Base-by-base conservation (phyloP, 2,329 filamentous ascomycete species). In the Capronia epimyces region DNA sequence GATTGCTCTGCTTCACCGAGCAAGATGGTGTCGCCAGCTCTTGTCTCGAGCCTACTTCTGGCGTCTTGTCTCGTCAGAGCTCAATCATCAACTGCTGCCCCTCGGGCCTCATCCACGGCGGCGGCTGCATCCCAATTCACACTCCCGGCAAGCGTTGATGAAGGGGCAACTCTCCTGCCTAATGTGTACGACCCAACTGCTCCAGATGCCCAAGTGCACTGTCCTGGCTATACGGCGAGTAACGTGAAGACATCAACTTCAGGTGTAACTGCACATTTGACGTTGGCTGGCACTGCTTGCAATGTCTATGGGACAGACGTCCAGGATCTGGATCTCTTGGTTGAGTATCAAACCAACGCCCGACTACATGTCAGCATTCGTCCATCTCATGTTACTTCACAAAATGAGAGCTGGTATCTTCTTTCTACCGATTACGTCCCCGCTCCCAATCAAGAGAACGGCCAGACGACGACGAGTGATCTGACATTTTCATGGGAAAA, bases 261-360 rank as follows among this genome's bases (percentile, higher is more conserved):
- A 52, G 78, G 78, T 2, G 69, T 82, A 45, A 75, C 69, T 2
- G 80, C 79, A 6, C 72, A 68, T 3, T 62, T 82, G 59, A 69
- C 61, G 0, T 64, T 82, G 46, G 77, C 77, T 31, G 80, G 79
- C 2, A 58, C 70, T 18, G 64, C 78, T 24, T 82, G 88, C 71
- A 86, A 91, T 66, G 78, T 81, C 18, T 94, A 91, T 57, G 88
- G 89, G 0, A 84, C 76, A 6, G 89, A 94, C 63, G 71, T 94
- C 22, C 75, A 82, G 20, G 71, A 76, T 3, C 71, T 94, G 43
- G 77, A 75, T 29, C 70, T 94, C 25, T 76, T 80, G 2, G 83
- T 93, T 10, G 79, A 83, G 61, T 84, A 83, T 58, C 81, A 87
- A 63, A 75, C 79, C 3, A 67, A 69, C 13, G 79, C 87, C 59